Percentiles rank a stretch among this genome's conserved stretches.
These are phyloP conservation scores for Chaetothyriales sp. DNA, from an alignment of 2,329 filamentous ascomycete species.

Conservation along the genomic window DNA sequence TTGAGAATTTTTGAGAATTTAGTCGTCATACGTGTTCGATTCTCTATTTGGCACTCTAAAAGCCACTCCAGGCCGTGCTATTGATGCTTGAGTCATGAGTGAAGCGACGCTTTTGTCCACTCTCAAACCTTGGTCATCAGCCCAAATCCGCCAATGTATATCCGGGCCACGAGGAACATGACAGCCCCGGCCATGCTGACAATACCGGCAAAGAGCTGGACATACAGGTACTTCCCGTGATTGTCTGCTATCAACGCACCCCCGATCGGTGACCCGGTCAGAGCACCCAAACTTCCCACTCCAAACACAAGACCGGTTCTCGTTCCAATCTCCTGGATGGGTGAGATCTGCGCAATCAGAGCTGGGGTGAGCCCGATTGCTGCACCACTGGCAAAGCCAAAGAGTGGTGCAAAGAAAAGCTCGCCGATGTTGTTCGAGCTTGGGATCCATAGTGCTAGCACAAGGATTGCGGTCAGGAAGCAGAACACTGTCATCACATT, in stretches of 20 bases:
- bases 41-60: too few relatives aligned
- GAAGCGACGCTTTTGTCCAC: not conserved
- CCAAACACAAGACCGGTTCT: conserved; percentile 51
- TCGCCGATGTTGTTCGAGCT: conserved; percentile 40
- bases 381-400: conserved; percentile 53
- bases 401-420: conserved; percentile 50
- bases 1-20: too few relatives aligned
- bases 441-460: conserved; percentile 42
- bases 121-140: conserved; percentile 19
- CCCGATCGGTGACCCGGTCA: conserved; percentile 53
- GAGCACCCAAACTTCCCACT: conserved; percentile 45
- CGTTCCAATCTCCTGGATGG: conserved; percentile 54
- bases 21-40: too few relatives aligned
- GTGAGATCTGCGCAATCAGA: conserved; percentile 49
- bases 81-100: not conserved
- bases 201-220: conserved; percentile 52
- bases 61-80: not conserved
- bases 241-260: conserved; percentile 39
- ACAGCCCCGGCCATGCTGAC: conserved; percentile 31
- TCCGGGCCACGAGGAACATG: conserved; percentile 25
- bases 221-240: conserved; percentile 39
- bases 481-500: conserved; percentile 40
- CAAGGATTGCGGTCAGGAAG: conserved; percentile 31
- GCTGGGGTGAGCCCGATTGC: conserved; percentile 50
- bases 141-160: conserved; percentile 21